Conservation (phyloP, 257 asterid species). For the Cynanchum wilfordii region DNA sequence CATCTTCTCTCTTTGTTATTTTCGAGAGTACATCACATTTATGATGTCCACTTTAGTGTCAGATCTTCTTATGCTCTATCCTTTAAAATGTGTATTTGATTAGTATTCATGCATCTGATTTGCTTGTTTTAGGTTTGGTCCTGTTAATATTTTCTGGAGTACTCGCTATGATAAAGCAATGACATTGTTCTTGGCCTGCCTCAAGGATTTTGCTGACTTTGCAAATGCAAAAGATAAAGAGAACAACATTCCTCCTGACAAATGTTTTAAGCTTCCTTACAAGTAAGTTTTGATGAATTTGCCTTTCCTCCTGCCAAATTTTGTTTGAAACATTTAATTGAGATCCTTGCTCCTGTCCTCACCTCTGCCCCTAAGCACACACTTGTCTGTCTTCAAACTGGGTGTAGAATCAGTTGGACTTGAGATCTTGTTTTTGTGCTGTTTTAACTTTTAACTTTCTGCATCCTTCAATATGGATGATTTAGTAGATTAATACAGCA, state of each 20-base stretch:
- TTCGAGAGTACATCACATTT: background rate
- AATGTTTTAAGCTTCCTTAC: slow-evolving; percentile 91
- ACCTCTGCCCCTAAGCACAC: background rate
- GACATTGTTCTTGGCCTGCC: slow-evolving; percentile 84
- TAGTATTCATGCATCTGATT: background rate
- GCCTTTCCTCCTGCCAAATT: background rate
- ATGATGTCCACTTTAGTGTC: background rate
- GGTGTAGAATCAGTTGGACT: background rate
- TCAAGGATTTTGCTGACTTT: slow-evolving; percentile 94
- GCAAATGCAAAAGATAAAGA: slow-evolving; percentile 87
- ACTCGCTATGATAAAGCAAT: slow-evolving; percentile 98
- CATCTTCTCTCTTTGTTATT: background rate
- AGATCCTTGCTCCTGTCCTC: background rate
- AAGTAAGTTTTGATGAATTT: slow-evolving; percentile 49
- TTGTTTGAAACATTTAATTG: background rate
- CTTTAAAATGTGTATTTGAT: background rate
- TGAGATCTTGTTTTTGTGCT: background rate
- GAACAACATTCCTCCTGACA: slow-evolving; percentile 77
- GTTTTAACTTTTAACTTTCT: background rate
- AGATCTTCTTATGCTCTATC: background rate
- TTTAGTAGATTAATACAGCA: background rate
- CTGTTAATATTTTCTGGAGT: slow-evolving; percentile 98
- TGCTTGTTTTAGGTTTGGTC: slow-evolving; percentile 74
- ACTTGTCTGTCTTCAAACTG: background rate
- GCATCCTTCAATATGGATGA: background rate